Base-by-base conservation (phyloP, 108 stramenopile genomes). In the Nitzschia sp. region DNA sequence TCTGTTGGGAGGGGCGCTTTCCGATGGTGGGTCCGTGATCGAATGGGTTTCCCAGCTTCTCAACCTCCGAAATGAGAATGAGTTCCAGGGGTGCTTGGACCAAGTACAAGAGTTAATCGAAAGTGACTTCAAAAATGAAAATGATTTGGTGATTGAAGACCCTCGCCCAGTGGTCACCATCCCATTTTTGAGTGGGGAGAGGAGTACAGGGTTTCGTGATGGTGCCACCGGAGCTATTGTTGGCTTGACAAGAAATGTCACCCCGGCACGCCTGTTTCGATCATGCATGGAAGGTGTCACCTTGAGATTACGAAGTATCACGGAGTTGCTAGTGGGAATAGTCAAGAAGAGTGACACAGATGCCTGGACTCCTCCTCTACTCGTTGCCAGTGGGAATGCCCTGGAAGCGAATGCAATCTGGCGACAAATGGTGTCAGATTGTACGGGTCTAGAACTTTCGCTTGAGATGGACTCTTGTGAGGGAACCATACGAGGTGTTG, bases 1-100 rank as follows among this genome's bases (percentile, higher is more conserved):
- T 24, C 58, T 93, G 19, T 44, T 93, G 21, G 92, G 92, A 12
- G 92, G 92, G 15, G 92, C 92, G 3, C 57, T 93, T 58, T 89
- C 89, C 5, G 92, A 93, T 72, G 92, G 92, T 2, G 92, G 92
- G 6, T 87, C 86, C 58, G 84, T 87, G 24, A 74, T 93, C 38
- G 92, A 90, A 29, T 93, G 92, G 92, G 72, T 78, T 24, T 65
- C 77, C 7, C 56, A 78, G 7, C 57, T 93, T 34, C 63, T 90
- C 55, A 88, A 86, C 65, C 50, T 87, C 26, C 56, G 71, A 34
- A 67, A 54, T 6, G 52, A 64, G 54, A 71, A 80, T 25, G 63
- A 61, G 8, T 89, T 89, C 66, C 57, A 69, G 9, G 51, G 56
- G 9, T 84, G 81, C 57, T 55, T 87, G 79, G 53, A 67, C 12